These are phyloP conservation scores for Aschersonia sp. DNA, from an alignment of 2,329 filamentous ascomycete species.

Conservation along the genomic window DNA sequence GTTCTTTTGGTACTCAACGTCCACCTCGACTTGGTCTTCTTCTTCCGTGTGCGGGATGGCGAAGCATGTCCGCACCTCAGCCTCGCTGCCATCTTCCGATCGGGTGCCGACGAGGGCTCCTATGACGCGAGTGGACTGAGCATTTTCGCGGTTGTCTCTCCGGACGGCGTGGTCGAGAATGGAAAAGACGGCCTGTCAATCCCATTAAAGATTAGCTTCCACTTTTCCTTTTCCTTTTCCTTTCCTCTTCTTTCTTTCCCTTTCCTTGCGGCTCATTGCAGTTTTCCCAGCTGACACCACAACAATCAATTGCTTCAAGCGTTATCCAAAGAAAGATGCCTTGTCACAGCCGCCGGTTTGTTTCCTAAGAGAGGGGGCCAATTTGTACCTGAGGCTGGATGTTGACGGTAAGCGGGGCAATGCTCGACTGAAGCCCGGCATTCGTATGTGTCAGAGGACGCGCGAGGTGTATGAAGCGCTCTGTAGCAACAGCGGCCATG, in stretches of 20 bases:
- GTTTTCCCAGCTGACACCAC: too few species aligned
- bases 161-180: slow-evolving; percentile 90
- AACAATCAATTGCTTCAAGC: too few species aligned
- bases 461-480: slow-evolving; percentile 88
- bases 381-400: slow-evolving; percentile 83
- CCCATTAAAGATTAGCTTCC: too few species aligned
- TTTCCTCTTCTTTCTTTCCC: neutral
- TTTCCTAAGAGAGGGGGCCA: neutral
- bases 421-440: slow-evolving; percentile 67
- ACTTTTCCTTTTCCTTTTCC: neutral
- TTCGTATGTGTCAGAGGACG: slow-evolving; percentile 75
- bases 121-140: slow-evolving; percentile 89
- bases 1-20: slow-evolving; percentile 99
- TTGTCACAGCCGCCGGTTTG: too few species aligned
- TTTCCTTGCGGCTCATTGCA: neutral
- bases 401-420: slow-evolving; percentile 82
- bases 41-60: slow-evolving; percentile 98
- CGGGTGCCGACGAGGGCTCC: slow-evolving; percentile 86
- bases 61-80: slow-evolving; percentile 92
- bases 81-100: slow-evolving; percentile 91
- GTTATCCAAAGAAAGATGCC: too few species aligned
- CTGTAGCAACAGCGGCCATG: slow-evolving; percentile 64
- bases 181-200: slow-evolving; percentile 47
- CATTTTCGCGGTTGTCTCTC: slow-evolving; percentile 51
- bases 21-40: slow-evolving; percentile 95